A percentile compares a stretch with the other conserved stretches of the same genome.
Conservation (phyloP, 2,329 filamentous ascomycete species). For the Trichophyton rubrum region DNA sequence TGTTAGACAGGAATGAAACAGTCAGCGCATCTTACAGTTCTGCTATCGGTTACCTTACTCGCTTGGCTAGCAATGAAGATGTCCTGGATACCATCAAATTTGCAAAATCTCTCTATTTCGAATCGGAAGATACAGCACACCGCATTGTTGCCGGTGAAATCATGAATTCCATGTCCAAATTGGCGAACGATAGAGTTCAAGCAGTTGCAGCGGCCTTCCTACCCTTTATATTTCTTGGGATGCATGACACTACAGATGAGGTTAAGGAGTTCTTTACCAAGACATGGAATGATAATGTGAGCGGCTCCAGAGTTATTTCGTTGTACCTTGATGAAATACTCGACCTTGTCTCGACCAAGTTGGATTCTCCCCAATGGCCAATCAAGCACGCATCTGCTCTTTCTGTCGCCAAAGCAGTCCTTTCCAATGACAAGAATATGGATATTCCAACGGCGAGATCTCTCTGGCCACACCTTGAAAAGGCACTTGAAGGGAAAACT, state of each 20-base stretch:
- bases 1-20: slow-evolving; percentile 85
- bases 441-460: not conserved
- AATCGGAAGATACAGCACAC: slow-evolving; percentile 61
- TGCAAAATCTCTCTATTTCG: slow-evolving; percentile 61
- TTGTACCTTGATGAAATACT: slow-evolving; percentile 79
- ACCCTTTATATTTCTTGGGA: slow-evolving; percentile 77
- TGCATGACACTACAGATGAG: slow-evolving; percentile 72
- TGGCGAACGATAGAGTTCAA: slow-evolving; percentile 79
- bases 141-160: slow-evolving; percentile 71
- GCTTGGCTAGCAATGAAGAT: slow-evolving; percentile 47
- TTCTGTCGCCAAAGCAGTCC: slow-evolving; percentile 59
- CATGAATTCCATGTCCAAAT: slow-evolving; percentile 68
- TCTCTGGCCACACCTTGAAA: slow-evolving; percentile 76
- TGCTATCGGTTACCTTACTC: slow-evolving; percentile 72
- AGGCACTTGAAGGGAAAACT: slow-evolving; percentile 72
- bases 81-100: slow-evolving; percentile 44
- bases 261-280: slow-evolving; percentile 68
- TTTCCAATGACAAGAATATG: slow-evolving; percentile 2
- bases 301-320: slow-evolving; percentile 65
- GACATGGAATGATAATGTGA: slow-evolving; percentile 84
- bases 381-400: slow-evolving; percentile 81
- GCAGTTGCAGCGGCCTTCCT: slow-evolving; percentile 61
- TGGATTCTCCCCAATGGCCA: slow-evolving; percentile 76
- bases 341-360: slow-evolving; percentile 49
- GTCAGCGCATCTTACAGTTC: slow-evolving; percentile 81